A percentile compares a stretch with the other conserved stretches of the same genome.
phyloP scores from a whole-genome alignment of 1,284 basidiomycete species.

The Puccinia novopanici region DNA sequence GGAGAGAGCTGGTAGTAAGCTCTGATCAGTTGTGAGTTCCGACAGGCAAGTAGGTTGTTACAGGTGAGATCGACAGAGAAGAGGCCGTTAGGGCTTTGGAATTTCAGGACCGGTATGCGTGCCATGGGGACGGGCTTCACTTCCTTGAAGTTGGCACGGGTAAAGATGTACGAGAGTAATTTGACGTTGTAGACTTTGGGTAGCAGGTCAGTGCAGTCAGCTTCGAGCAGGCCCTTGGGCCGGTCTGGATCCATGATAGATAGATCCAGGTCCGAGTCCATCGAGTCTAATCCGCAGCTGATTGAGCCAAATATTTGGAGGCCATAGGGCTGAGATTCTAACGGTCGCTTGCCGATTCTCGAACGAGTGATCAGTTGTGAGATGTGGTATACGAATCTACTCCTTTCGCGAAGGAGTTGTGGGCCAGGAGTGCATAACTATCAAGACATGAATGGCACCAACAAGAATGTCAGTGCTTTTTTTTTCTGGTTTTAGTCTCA shows the following conservation, averaged over 20 bases:
- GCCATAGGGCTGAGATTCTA: not conserved
- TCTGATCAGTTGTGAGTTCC: conserved; percentile 13
- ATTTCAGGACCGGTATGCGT: conserved; percentile 22
- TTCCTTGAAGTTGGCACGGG: conserved; percentile 7
- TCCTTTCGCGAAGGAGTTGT: not conserved
- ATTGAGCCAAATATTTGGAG: conserved; percentile 32
- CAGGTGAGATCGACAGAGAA: conserved; percentile 37
- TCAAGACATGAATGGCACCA: not conserved
- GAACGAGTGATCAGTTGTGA: not conserved
- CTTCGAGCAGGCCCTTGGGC: not conserved
- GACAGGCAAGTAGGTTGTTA: conserved; percentile 36
- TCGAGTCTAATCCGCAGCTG: conserved; percentile 28
- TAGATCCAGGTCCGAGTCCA: conserved; percentile 34
- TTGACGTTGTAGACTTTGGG: conserved; percentile 26
- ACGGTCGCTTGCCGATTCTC: not conserved
- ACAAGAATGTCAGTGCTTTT: not conserved
- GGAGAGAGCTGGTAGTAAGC: conserved; percentile 35
- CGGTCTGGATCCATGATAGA: conserved; percentile 36
- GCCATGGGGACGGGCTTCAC: conserved; percentile 27
- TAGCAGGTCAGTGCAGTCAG: not conserved
- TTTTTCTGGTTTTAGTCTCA: not conserved
- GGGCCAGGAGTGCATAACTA: not conserved
- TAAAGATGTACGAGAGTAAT: not conserved
- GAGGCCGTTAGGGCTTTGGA: conserved; percentile 7
- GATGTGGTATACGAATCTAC: not conserved